Percentiles rank a stretch among this genome's conserved stretches.
Evolutionary conservation across 2,329 filamentous ascomycete genomes (phyloP).

Genomic region (Alternaria hordeiaustralica): DNA sequence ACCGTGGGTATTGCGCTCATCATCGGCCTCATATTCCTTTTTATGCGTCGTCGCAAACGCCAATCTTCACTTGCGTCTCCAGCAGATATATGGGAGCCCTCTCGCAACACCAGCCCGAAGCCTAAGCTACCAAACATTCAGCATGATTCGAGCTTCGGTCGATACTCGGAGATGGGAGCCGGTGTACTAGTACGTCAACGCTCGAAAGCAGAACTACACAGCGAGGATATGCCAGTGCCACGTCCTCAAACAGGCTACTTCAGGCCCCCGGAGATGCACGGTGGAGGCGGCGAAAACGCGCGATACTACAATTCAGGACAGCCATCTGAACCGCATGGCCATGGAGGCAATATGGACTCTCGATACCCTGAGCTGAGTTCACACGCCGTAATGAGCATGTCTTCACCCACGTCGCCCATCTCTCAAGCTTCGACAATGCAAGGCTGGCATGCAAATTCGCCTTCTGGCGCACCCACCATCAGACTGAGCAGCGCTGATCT

Average conservation of each 20-base stretch:
- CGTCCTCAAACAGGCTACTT: background rate
- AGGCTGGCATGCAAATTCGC: background rate
- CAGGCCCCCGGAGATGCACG: background rate
- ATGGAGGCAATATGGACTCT: background rate
- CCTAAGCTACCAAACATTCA: background rate
- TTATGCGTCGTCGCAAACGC: constrained; percentile 15
- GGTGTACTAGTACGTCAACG: background rate
- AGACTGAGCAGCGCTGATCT: background rate
- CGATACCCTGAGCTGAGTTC: background rate
- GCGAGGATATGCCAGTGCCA: background rate
- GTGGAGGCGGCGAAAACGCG: background rate
- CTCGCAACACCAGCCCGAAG: background rate
- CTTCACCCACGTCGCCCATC: background rate
- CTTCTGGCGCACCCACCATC: background rate
- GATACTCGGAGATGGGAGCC: background rate
- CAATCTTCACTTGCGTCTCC: background rate
- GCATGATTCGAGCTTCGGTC: background rate
- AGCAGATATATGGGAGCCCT: background rate
- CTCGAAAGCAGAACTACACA: background rate
- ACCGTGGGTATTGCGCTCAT: constrained; percentile 11
- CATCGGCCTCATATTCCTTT: constrained; percentile 12
- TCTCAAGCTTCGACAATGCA: background rate
- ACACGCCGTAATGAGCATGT: background rate
- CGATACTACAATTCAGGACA: background rate
- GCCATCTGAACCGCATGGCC: background rate